These are phyloP conservation scores for Pythium vanterpoolii DNA, from an alignment of 352 stramenopile genomes.

Conservation along the genomic window DNA sequence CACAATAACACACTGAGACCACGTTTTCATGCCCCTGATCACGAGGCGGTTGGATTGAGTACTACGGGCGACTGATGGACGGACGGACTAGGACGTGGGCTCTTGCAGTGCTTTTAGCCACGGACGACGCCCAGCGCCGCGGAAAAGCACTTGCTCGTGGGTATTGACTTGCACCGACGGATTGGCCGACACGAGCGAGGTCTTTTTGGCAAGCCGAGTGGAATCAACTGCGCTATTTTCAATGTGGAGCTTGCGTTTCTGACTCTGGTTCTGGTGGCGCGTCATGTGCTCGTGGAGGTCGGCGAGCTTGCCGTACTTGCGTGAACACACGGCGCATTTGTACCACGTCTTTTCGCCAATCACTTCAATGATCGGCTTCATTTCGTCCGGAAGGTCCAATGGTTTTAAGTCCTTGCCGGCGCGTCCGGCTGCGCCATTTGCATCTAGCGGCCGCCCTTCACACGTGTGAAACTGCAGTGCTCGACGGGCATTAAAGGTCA, in stretches of 20 bases:
- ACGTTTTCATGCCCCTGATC: background rate
- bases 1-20: background rate
- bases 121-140: constrained; percentile 58
- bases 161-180: constrained; percentile 87
- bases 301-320: constrained; percentile 80
- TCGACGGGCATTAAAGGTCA: constrained; percentile 85
- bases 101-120: constrained; percentile 78
- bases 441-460: constrained; percentile 32
- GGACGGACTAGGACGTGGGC: constrained; percentile 18
- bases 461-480: constrained; percentile 88
- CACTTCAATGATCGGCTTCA: constrained; percentile 68
- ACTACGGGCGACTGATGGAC: too few relatives aligned
- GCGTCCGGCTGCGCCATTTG: constrained; percentile 32
- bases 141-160: constrained; percentile 84
- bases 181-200: constrained; percentile 78
- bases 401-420: constrained; percentile 41
- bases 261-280: constrained; percentile 81
- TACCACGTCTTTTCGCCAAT: constrained; percentile 84
- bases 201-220: constrained; percentile 75
- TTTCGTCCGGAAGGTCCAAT: constrained; percentile 62
- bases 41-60: too few relatives aligned
- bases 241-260: constrained; percentile 86
- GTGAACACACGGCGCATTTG: constrained; percentile 78
- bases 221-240: constrained; percentile 78
- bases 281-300: constrained; percentile 72